Percentiles rank a stretch among this genome's conserved stretches.
Conservation (phyloP, 257 asterid genomes). For the Capsicum chinense region DNA sequence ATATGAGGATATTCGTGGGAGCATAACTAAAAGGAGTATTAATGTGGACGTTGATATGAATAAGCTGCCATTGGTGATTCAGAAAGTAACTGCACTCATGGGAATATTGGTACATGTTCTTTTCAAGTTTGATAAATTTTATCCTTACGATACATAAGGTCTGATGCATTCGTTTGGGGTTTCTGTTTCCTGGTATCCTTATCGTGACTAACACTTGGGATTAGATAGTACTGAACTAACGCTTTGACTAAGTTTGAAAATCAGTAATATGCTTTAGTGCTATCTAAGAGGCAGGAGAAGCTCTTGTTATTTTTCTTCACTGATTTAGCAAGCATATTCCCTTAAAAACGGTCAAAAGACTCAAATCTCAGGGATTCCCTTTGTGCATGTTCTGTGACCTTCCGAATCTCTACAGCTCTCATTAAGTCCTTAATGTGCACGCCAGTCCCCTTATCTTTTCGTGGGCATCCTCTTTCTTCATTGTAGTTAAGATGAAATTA, state of each 20-base stretch:
- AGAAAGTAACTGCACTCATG: slow-evolving; percentile 86
- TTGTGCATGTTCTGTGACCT: slow-evolving; percentile 12
- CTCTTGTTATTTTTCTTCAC: neutral
- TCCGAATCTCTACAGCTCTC: slow-evolving; percentile 20
- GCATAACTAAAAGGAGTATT: slow-evolving; percentile 57
- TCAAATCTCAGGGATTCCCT: neutral
- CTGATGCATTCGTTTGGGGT: neutral
- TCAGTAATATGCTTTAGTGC: neutral
- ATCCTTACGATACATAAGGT: neutral
- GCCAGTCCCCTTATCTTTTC: neutral
- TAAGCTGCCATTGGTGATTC: slow-evolving; percentile 79
- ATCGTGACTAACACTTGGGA: neutral
- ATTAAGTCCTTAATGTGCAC: neutral
- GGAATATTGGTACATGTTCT: slow-evolving; percentile 73
- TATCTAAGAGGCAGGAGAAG: neutral
- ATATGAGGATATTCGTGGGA: slow-evolving; percentile 62
- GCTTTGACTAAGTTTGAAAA: slow-evolving; percentile 6
- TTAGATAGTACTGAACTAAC: neutral
- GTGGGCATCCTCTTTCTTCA: neutral
- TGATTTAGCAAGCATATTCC: slow-evolving; percentile 3
- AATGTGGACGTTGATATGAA: slow-evolving; percentile 62
- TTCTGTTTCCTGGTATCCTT: neutral
- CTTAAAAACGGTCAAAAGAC: neutral
- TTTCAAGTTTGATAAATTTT: slow-evolving; percentile 6
- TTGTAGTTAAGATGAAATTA: neutral